Evolutionary conservation across 2,329 filamentous ascomycete genomes (phyloP).

Genomic region (Juglanconis juglandina): DNA sequence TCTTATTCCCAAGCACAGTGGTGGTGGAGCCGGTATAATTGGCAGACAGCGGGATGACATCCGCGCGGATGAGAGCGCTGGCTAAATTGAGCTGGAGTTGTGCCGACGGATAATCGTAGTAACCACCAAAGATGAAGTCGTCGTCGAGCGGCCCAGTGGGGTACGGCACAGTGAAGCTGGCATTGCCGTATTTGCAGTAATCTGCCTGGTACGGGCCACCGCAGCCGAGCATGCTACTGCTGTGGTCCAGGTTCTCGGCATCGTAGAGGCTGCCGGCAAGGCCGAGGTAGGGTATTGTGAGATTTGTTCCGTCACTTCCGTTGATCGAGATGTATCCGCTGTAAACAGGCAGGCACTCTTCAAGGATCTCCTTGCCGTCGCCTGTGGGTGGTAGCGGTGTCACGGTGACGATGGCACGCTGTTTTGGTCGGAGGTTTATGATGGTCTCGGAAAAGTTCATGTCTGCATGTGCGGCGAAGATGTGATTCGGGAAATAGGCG

Average conservation of each 20-base stretch:
- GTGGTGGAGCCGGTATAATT: constrained; percentile 17
- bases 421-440: constrained; percentile 28
- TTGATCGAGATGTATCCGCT: constrained; percentile 40
- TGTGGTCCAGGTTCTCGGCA: constrained; percentile 16
- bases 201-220: background rate
- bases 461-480: constrained; percentile 15
- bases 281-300: constrained; percentile 39
- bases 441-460: constrained; percentile 19
- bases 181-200: constrained; percentile 19
- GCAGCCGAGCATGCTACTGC: constrained; percentile 18
- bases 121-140: background rate
- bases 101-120: constrained; percentile 7
- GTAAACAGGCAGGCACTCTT: constrained; percentile 36
- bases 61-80: constrained; percentile 21
- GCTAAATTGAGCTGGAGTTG: constrained; percentile 17
- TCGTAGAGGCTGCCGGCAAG: constrained; percentile 28
- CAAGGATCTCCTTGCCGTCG: constrained; percentile 22
- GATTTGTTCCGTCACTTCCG: constrained; percentile 32
- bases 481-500: constrained; percentile 6
- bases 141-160: constrained; percentile 9
- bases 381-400: constrained; percentile 21
- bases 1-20: constrained; percentile 20
- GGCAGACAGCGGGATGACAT: constrained; percentile 20
- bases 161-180: constrained; percentile 23
- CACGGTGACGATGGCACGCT: constrained; percentile 25